Base-by-base conservation (phyloP, 768 basidiomycete species). In the Kwoniella mangroviensis region DNA sequence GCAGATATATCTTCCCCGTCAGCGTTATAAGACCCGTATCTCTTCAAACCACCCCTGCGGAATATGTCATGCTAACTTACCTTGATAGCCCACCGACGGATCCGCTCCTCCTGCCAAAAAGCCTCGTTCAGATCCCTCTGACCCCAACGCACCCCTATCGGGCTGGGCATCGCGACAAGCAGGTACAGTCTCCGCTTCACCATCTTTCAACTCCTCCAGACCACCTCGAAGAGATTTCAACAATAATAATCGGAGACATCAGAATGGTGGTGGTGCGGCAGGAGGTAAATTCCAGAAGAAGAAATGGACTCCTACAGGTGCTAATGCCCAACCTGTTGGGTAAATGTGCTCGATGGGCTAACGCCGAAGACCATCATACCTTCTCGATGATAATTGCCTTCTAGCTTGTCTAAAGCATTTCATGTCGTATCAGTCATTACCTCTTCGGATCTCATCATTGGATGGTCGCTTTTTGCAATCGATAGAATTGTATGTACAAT, bases 231-330 rank as follows among this genome's bases (percentile, higher is more conserved):
- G 73, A 9, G 60, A 54, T 24, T 54, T n/a, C 22, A 54, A 24
- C 24, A 60, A 45, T 22, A 26, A 22, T 7, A 26, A 26, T 41
- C 17, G 58, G 9, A 41, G 58, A 60, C 19, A 34, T 24, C 62
- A 54, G 42, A 34, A 40, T 12, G 52, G 52, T n/a, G 52, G 63
- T 53, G 52, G 52, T 19, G 54, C 7, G 5, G 34, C 17, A 21
- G 73, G 72, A 40, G 71, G 69, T 22, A 63, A 72, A 42, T 69
- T 69, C 54, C 68, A 69, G 56, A 63, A 56, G 55, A 62, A 67
- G 53, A 73, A 72, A 62, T 81, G 79, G 79, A 69, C 77, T 52
- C 79, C 79, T 40, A 81, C 79, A 9, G 79, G 79, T 19, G 72
- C 79, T 9, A 81, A 81, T 55, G 79, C 79, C 21, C 61, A 74